Conservation (phyloP, 805 yeast genomes). For the Jamesozyma gamospora region DNA sequence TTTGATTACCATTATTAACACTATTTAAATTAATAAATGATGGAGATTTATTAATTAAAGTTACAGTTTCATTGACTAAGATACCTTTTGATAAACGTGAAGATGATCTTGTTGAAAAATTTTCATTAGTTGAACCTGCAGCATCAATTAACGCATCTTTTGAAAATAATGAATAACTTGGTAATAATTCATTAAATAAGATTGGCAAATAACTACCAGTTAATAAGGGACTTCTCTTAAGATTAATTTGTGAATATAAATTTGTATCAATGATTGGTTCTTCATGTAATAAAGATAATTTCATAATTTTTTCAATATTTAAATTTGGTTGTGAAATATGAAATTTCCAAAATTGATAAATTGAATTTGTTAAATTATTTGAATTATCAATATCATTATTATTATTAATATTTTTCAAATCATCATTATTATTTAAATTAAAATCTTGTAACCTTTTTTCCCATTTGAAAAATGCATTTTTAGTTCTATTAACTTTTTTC, state of each 20-base stretch:
- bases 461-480: conserved; percentile 76
- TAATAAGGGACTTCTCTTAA: conserved; percentile 46
- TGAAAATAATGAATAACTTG: conserved; percentile 49
- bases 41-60: conserved; percentile 1
- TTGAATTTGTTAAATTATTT: conserved; percentile 19
- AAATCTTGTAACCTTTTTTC: conserved; percentile 43
- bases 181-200: conserved; percentile 48
- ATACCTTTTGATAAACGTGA: conserved; percentile 12
- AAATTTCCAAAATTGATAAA: conserved; percentile 25
- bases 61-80: conserved; percentile 8
- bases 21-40: not conserved
- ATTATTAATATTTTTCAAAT: not conserved
- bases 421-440: not conserved
- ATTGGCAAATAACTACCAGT: conserved; percentile 58
- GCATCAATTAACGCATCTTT: conserved; percentile 45
- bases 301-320: conserved; percentile 48
- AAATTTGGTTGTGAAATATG: conserved; percentile 31
- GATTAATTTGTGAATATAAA: conserved; percentile 29
- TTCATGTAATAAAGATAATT: conserved; percentile 52
- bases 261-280: conserved; percentile 36
- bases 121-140: conserved; percentile 28
- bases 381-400: conserved; percentile 7
- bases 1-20: conserved; percentile 6
- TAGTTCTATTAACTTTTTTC: conserved; percentile 54
- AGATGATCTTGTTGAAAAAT: conserved; percentile 18